phyloP scores from a whole-genome alignment of 2,329 filamentous ascomycete genomes.

The Fusarium nelsonii region DNA sequence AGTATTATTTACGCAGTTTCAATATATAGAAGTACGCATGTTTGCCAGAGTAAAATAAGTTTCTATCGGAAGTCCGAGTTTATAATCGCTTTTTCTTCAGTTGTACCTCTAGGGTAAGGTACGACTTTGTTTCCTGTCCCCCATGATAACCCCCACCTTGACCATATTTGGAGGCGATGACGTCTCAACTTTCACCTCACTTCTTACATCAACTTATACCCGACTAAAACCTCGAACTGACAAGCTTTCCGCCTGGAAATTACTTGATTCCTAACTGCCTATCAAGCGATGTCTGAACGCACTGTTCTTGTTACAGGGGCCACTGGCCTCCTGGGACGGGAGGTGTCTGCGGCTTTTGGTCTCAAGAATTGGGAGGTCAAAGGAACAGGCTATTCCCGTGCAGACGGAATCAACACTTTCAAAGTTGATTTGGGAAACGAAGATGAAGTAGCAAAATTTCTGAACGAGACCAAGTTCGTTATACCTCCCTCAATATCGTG shows the following conservation, averaged over 20 bases:
- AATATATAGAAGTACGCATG: background rate
- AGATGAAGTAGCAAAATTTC: conserved; percentile 60
- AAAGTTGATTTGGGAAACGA: conserved; percentile 66
- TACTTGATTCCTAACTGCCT: background rate
- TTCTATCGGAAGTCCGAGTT: background rate
- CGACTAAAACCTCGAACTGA: background rate
- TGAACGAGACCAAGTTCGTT: conserved; percentile 67
- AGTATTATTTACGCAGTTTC: background rate
- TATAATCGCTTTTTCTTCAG: background rate
- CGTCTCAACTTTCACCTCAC: conserved; percentile 22
- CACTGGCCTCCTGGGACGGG: conserved; percentile 84
- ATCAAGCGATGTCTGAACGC: conserved; percentile 32
- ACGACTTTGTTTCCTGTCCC: conserved; percentile 20
- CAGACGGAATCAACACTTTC: conserved; percentile 75
- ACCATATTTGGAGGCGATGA: conserved; percentile 20
- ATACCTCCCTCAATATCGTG: background rate
- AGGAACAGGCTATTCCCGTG: conserved; percentile 80
- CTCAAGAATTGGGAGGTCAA: conserved; percentile 72
- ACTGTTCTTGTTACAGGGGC: conserved; percentile 85
- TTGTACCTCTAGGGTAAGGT: background rate
- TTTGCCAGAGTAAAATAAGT: background rate
- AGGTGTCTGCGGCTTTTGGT: conserved; percentile 79
- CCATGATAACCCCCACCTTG: conserved; percentile 35
- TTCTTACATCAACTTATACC: conserved; percentile 2
- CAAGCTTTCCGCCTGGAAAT: background rate